Evolutionary conservation across 306 rosid species (phyloP).

Genomic region (Inga oerstediana): DNA sequence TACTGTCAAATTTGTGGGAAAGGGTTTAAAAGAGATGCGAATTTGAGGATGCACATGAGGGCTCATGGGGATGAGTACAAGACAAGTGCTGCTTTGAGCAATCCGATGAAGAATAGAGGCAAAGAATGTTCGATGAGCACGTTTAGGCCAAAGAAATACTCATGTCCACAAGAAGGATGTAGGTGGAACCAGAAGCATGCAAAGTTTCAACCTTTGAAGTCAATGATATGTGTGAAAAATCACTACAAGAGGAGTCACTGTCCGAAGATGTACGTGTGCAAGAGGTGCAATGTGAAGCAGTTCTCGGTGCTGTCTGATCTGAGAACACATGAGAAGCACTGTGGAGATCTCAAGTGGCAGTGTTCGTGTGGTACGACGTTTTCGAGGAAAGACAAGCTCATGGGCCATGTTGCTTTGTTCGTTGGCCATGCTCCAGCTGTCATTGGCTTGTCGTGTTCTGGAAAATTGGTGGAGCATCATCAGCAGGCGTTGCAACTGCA

Average conservation of each 20-base stretch:
- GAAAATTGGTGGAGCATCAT: constrained; percentile 17
- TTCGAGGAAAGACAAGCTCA: constrained; percentile 92
- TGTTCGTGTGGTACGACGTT: constrained; percentile 94
- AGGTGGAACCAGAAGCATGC: constrained; percentile 83
- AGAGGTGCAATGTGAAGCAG: constrained; percentile 79
- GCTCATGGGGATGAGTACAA: constrained; percentile 97
- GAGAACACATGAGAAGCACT: constrained; percentile 93
- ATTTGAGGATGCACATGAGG: constrained; percentile 97
- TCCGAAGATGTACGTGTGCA: constrained; percentile 94
- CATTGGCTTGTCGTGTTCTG: constrained; percentile 15
- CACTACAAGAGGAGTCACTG: constrained; percentile 96
- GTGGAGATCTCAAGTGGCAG: constrained; percentile 86
- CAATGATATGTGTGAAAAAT: constrained; percentile 90
- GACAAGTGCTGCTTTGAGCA: constrained; percentile 71
- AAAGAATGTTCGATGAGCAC: constrained; percentile 27
- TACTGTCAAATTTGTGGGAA: constrained; percentile 90
- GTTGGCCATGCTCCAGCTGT: constrained; percentile 61
- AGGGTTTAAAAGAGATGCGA: constrained; percentile 92
- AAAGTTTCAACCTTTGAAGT: constrained; percentile 89
- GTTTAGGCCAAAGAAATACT: constrained; percentile 58
- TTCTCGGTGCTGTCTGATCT: constrained; percentile 91
- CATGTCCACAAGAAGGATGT: constrained; percentile 94
- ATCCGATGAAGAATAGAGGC: constrained; percentile 53
- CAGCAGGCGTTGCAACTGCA: constrained; percentile 17
- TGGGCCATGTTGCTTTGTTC: constrained; percentile 87